Evolutionary conservation across 1,139 yeast species (phyloP).

Genomic region (Debaryomyces udenii): DNA sequence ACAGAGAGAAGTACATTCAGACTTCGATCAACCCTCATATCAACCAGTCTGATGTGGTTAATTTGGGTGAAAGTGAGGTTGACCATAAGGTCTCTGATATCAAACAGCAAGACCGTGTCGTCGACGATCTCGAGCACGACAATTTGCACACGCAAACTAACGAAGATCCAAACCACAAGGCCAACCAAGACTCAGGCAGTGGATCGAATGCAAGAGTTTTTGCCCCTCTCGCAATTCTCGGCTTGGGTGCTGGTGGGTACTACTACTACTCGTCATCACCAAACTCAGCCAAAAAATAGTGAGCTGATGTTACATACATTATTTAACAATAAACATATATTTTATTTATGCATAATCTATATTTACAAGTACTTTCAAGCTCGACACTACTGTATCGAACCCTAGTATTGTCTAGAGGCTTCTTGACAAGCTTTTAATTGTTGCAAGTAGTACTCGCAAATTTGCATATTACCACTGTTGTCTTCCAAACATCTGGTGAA

Average conservation of each 20-base stretch:
- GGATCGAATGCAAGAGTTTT: conserved; percentile 12
- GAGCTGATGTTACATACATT: conserved; percentile 2
- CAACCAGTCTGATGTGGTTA: conserved; percentile 41
- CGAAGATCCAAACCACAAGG: conserved; percentile 7
- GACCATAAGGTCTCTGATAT: conserved; percentile 41
- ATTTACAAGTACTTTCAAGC: conserved; percentile 8
- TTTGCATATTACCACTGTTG: conserved; percentile 93
- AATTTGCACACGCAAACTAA: conserved; percentile 23
- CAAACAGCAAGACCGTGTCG: conserved; percentile 31
- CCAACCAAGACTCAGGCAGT: conserved; percentile 4
- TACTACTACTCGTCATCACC: conserved; percentile 16
- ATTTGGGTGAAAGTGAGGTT: conserved; percentile 40
- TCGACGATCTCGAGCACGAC: conserved; percentile 48
- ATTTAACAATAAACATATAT: conserved; percentile 2
- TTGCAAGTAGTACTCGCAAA: conserved; percentile 94
- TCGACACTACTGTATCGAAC: not conserved
- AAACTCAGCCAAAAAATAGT: conserved; percentile 11
- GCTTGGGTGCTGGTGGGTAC: conserved; percentile 29
- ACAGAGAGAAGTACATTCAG: conserved; percentile 47
- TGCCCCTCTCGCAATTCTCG: conserved; percentile 23
- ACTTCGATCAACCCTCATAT: conserved; percentile 47
- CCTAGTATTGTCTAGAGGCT: conserved; percentile 78
- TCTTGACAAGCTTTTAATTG: conserved; percentile 97
- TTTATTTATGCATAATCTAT: conserved; percentile 7
- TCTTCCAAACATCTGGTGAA: conserved; percentile 95